Evolutionary conservation across 2,329 filamentous ascomycete species (phyloP).

Genomic region (Penicillium sp.): DNA sequence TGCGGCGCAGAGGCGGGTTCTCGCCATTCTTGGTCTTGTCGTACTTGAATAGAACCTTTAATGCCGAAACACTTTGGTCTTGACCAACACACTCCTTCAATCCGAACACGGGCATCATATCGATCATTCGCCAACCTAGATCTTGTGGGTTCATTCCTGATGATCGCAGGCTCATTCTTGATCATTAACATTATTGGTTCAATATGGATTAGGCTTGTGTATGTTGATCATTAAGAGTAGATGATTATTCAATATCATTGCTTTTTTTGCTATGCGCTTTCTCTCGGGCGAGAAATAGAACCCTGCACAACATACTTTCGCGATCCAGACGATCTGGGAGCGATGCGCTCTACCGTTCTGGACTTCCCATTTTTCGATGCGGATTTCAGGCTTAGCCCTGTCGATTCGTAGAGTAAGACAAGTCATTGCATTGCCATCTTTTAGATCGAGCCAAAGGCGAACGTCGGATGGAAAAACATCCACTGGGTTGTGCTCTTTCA

Average conservation of each 20-base stretch:
- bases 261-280: neutral
- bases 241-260: neutral
- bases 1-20: slow-evolving; percentile 74
- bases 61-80: slow-evolving; percentile 50
- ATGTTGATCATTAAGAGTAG: neutral
- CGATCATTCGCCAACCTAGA: slow-evolving; percentile 26
- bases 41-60: slow-evolving; percentile 95
- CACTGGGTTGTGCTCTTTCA: too few relatives aligned
- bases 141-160: slow-evolving; percentile 26
- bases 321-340: too few relatives aligned
- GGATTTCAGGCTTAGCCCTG: too few relatives aligned
- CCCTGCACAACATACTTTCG: neutral
- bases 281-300: slow-evolving; percentile 19
- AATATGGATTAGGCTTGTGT: neutral
- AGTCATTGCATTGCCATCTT: too few relatives aligned
- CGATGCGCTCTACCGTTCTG: too few relatives aligned
- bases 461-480: too few relatives aligned
- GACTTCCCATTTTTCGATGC: too few relatives aligned
- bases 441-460: too few relatives aligned
- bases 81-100: slow-evolving; percentile 26
- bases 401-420: too few relatives aligned
- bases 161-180: slow-evolving; percentile 45
- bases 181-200: slow-evolving; percentile 36
- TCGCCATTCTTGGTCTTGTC: slow-evolving; percentile 65
- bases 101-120: slow-evolving; percentile 26